Evolutionary conservation across 176 grass and related monocot species (phyloP).

Genomic region (Carex kokanica): DNA sequence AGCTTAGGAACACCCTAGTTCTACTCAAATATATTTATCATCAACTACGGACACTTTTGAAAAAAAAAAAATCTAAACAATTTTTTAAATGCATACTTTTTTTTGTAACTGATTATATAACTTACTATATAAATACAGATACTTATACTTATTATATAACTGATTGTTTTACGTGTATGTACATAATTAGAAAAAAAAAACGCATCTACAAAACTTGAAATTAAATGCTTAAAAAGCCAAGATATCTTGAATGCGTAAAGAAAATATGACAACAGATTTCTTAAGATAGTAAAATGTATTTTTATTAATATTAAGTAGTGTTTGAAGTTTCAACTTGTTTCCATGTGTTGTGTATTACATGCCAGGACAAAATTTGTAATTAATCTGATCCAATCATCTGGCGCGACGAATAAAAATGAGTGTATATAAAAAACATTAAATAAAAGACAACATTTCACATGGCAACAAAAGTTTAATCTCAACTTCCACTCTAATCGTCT

Average conservation of each 20-base stretch:
- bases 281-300: background rate
- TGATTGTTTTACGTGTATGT: background rate
- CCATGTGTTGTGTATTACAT: background rate
- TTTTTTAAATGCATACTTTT: too few species aligned
- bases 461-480: background rate
- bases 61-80: too few species aligned
- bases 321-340: background rate
- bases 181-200: background rate
- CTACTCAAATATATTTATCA: too few species aligned
- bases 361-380: constrained; percentile 5
- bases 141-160: too few species aligned
- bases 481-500: background rate
- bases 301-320: background rate
- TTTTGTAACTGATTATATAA: too few species aligned
- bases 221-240: background rate
- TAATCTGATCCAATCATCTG: constrained; percentile 5
- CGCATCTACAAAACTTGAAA: background rate
- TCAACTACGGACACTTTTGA: too few species aligned
- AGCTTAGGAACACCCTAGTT: too few species aligned
- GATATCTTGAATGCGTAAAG: background rate
- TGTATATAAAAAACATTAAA: background rate
- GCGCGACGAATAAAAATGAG: background rate
- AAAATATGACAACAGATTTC: background rate
- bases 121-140: too few species aligned
- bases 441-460: background rate